phyloP scores from a whole-genome alignment of 2,329 filamentous ascomycete genomes.

The Venturia oleaginea region DNA sequence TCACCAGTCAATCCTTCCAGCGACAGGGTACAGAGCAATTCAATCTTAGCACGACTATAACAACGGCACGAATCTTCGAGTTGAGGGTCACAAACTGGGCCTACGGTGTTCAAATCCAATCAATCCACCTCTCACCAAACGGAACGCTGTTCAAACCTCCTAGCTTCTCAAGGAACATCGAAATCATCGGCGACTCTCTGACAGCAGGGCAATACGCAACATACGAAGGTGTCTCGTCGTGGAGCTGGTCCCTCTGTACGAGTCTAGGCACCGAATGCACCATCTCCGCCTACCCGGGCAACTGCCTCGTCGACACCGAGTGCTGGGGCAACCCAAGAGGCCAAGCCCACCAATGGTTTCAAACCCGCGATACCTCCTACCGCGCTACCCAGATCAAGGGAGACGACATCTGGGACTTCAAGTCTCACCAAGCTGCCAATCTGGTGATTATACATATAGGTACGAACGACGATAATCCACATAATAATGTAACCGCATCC shows the following conservation, averaged over 20 bases:
- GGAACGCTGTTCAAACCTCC: constrained; percentile 38
- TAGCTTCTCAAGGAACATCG: constrained; percentile 29
- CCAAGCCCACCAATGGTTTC: constrained; percentile 47
- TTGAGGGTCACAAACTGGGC: constrained; percentile 54
- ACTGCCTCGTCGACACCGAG: constrained; percentile 46
- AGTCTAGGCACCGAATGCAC: constrained; percentile 51
- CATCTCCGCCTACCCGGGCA: constrained; percentile 50
- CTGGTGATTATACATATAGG: constrained; percentile 39
- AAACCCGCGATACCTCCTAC: constrained; percentile 45
- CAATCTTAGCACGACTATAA: not conserved
- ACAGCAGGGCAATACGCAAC: constrained; percentile 49
- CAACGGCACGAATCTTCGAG: constrained; percentile 42
- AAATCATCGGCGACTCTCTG: constrained; percentile 40
- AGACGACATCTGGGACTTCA: constrained; percentile 29
- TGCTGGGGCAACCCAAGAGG: constrained; percentile 43
- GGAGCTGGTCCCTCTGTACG: constrained; percentile 45
- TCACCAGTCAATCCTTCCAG: constrained; percentile 40
- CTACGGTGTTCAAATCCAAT: constrained; percentile 48
- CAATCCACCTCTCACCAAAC: constrained; percentile 40
- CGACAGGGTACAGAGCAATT: constrained; percentile 23
- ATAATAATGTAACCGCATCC: constrained; percentile 31
- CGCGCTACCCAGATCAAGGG: constrained; percentile 31
- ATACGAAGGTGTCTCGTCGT: constrained; percentile 49
- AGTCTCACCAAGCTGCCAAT: constrained; percentile 27
- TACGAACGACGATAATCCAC: constrained; percentile 37